Percentiles rank a stretch among this genome's conserved stretches.
Conservation (phyloP, 352 stramenopile species). For the Globisporangium carolinianum region DNA sequence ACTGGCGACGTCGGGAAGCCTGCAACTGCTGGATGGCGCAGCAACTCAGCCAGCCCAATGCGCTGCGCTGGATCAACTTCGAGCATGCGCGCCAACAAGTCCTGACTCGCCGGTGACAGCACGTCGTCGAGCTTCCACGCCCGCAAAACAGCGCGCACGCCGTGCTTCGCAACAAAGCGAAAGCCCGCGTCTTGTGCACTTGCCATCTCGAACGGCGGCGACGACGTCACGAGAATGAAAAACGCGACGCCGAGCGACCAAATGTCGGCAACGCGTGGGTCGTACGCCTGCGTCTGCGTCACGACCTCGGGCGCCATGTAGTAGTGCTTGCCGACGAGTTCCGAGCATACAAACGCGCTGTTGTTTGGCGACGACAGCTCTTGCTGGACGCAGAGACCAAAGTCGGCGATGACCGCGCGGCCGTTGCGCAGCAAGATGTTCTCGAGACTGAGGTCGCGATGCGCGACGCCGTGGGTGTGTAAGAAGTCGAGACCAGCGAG, state of each 20-base stretch:
- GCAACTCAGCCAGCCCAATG: conserved; percentile 55
- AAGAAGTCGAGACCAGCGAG: conserved; percentile 55
- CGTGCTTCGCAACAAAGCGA: conserved; percentile 72
- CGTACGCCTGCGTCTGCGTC: conserved; percentile 61
- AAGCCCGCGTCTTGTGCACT: conserved; percentile 82
- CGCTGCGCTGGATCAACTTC: conserved; percentile 44
- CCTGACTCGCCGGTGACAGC: conserved; percentile 44
- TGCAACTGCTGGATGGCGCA: conserved; percentile 48
- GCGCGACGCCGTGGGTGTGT: conserved; percentile 67
- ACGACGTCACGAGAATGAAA: conserved; percentile 92
- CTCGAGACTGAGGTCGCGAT: conserved; percentile 96
- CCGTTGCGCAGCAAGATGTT: conserved; percentile 90
- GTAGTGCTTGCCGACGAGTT: conserved; percentile 89
- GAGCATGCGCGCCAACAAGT: conserved; percentile 78
- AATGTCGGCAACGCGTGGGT: conserved; percentile 90
- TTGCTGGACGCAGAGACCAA: conserved; percentile 63
- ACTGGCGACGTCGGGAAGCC: conserved; percentile 8
- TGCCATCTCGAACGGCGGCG: conserved; percentile 89
- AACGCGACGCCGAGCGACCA: conserved; percentile 92
- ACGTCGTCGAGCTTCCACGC: conserved; percentile 42
- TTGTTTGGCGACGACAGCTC: conserved; percentile 12
- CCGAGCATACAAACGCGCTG: conserved; percentile 41
- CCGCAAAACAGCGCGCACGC: conserved; percentile 65
- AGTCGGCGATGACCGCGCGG: conserved; percentile 58
- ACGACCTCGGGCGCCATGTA: conserved; percentile 97